Evolutionary conservation across 1,284 basidiomycete species (phyloP).

Genomic region (Dichomitus squalens): DNA sequence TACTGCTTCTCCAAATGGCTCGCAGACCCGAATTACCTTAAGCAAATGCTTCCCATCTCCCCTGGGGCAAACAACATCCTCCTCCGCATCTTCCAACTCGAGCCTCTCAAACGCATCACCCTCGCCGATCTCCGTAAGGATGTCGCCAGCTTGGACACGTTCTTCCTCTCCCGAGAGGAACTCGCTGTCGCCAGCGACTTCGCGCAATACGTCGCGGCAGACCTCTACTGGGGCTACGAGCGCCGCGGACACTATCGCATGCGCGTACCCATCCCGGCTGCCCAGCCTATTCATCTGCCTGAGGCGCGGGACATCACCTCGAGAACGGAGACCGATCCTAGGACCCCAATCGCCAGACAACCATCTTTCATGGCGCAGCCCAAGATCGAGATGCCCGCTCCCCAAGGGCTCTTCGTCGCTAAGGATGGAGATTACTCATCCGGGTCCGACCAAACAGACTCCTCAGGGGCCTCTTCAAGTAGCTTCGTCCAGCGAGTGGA

Average conservation of each 20-base stretch:
- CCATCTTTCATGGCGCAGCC: not conserved
- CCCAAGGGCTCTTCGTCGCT: not conserved
- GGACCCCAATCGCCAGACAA: not conserved
- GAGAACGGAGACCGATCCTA: not conserved
- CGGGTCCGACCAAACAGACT: not conserved
- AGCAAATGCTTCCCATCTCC: conserved; percentile 76
- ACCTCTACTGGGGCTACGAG: not conserved
- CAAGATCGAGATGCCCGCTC: not conserved
- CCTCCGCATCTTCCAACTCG: conserved; percentile 57
- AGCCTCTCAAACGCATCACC: conserved; percentile 56
- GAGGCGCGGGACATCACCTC: not conserved
- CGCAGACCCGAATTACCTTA: conserved; percentile 67
- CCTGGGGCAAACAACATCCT: conserved; percentile 56
- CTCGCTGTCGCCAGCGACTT: conserved; percentile 30
- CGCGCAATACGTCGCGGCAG: conserved; percentile 5
- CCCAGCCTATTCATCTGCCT: not conserved
- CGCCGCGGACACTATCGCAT: not conserved
- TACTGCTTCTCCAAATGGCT: conserved; percentile 62
- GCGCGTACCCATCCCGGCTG: not conserved
- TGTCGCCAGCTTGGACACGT: conserved; percentile 62
- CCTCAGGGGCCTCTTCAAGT: too few relatives aligned
- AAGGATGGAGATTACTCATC: not conserved
- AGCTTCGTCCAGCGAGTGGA: too few relatives aligned
- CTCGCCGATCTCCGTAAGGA: conserved; percentile 63
- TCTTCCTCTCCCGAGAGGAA: conserved; percentile 66